Evolutionary conservation across 495 filamentous ascomycete species (phyloP), one percentile per base, ranked within the genome.

Genomic region (Podospora tetraspora): DNA sequence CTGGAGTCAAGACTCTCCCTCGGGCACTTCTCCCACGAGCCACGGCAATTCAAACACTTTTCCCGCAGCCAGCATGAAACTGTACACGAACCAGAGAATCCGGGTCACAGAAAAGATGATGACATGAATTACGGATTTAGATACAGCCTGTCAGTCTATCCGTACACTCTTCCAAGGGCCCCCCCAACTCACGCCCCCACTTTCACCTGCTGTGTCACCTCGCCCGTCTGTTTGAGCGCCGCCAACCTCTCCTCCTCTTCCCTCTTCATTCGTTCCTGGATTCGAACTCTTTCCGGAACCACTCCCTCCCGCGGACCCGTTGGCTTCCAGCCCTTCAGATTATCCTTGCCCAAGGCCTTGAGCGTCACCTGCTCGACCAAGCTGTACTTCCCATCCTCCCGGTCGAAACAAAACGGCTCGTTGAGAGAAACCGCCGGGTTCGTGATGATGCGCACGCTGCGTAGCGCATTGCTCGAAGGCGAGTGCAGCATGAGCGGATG

Each of bases 401-500:
- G 80, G 66, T 90, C 83, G 66, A 91, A 90, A 61, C 80, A 74
- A 74, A 91, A 90, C 13, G 89, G 88, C 74, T 86, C 78, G 29
- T 81, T 88, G 57, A 92, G 73, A 27, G 81, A 81, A 1, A 91
- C 87, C 0, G 88, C 86, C 21, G 90, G 89, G 73, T 92, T 93
- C 58, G 89, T 92, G 75, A 91, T 92, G 70, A 91, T 86, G 19
- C 90, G 81, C 8, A 86, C 80, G 29, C 78, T 79, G 37, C 90
- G 80, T 66, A 86, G 70, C 64, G 84, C 79, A 70, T 92, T 92
- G 66, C 81, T 81, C 10, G 85, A 87, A 23, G 86, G 84, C 7
- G 84, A 86, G 77, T 92, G 89, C 67, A 90, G 77, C 89, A 90
- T 92, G n/a, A 92, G 77, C 59, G 89, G 89, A 70, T 92, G 90